phyloP scores from a whole-genome alignment of 331 rosid genomes.

The Pyrus hybrid region DNA sequence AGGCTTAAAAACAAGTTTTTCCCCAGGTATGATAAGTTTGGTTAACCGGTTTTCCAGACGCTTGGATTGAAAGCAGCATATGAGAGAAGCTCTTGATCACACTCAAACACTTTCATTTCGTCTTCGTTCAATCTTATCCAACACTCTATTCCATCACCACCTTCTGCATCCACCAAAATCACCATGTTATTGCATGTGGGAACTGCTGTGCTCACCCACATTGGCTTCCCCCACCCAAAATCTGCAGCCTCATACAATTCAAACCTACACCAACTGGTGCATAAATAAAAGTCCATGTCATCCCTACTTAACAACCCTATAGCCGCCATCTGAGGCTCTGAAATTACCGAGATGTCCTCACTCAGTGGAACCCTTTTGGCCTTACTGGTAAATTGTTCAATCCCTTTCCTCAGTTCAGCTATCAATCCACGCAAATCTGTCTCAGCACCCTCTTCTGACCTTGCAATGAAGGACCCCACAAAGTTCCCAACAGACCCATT shows the following conservation, averaged over 20 bases:
- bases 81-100: constrained; percentile 1
- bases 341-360: background rate
- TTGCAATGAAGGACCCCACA: background rate
- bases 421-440: no score
- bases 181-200: background rate
- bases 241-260: constrained; percentile 1
- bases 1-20: no score
- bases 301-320: background rate
- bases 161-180: background rate
- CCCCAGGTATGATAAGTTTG: background rate
- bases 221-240: constrained; percentile 15
- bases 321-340: background rate
- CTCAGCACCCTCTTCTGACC: no score
- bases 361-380: background rate
- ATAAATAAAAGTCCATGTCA: background rate
- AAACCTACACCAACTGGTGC: constrained; percentile 10
- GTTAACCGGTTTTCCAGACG: background rate
- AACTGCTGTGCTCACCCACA: background rate
- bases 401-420: background rate
- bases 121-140: constrained; percentile 2
- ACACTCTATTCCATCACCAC: constrained; percentile 1
- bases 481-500: constrained; percentile 1
- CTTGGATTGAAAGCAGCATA: background rate
- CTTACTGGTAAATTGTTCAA: background rate
- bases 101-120: background rate